Conservation (phyloP, 257 asterid genomes). For the Eustoma russellianum region DNA sequence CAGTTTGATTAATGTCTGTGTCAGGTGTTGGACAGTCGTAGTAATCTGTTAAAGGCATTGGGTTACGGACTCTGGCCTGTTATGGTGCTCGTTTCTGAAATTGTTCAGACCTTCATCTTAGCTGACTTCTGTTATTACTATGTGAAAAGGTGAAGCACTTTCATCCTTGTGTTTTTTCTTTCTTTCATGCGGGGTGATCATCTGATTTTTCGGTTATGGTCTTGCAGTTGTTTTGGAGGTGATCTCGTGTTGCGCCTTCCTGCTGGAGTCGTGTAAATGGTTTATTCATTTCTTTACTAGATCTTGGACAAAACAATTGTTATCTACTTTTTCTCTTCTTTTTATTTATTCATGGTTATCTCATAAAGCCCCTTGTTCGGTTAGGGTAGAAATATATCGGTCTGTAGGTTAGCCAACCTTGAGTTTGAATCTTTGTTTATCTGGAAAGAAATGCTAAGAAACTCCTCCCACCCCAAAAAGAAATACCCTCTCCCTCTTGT, state of each 20-base stretch:
- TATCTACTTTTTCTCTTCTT: too few species aligned
- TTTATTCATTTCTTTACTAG: too few species aligned
- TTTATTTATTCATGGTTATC: too few species aligned
- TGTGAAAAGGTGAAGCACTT: constrained; percentile 27
- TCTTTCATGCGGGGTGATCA: background rate
- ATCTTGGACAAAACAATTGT: too few species aligned
- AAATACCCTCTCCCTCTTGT: too few species aligned
- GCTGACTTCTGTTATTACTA: constrained; percentile 49
- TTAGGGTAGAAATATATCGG: too few species aligned
- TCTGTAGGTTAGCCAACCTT: too few species aligned
- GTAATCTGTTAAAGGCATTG: constrained; percentile 35
- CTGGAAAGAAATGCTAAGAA: too few species aligned
- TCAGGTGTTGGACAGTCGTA: constrained; percentile 42
- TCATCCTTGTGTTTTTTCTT: background rate
- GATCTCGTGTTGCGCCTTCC: constrained; percentile 45
- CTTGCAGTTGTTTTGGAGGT: constrained; percentile 41
- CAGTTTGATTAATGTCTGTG: constrained; percentile 2
- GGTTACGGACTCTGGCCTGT: constrained; percentile 47
- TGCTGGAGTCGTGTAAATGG: constrained; percentile 34
- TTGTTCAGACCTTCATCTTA: constrained; percentile 42
- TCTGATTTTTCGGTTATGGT: background rate
- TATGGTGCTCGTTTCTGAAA: constrained; percentile 39
- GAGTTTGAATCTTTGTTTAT: too few species aligned
- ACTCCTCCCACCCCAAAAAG: too few species aligned
- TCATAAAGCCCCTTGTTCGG: too few species aligned